Evolutionary conservation across 495 filamentous ascomycete genomes (phyloP), one percentile per base, ranked within the genome.

Genomic region (Beverwykella pulmonaria): DNA sequence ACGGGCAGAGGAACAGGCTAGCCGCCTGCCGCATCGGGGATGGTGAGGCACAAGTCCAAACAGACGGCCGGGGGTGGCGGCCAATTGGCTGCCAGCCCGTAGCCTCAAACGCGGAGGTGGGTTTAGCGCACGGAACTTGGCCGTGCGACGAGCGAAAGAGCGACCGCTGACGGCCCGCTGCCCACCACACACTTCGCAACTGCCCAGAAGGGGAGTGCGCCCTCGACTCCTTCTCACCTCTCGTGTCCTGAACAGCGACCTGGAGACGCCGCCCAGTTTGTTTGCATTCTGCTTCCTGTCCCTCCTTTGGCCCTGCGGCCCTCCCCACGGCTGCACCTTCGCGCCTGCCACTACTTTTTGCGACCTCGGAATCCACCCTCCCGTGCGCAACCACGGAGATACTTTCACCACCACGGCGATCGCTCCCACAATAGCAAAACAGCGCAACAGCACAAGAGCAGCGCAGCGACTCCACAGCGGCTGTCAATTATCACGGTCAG

Each of bases 31-130:
- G 30, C 15, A 30, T 34, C 41, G 29, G 48, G 63, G 8, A 25
- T 53, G 56, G 48, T 66, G 55, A 27, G 39, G 50, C 52, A 19
- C 30, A 25, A 53, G 32, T 47, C 61, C 25, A 56, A 55, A 57
- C 20, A 22, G 32, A 22, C 9, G 4, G 15, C 2, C 1, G 17
- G 32, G 17, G 9, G 23, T 1, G 3, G 23, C 32, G 22, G 22
- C 56, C 47, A 34, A 53, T 52, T 36, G 53, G 39, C 25, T 3
- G 10, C 20, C 30, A n/a, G 23, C 34, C 19, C 22, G 9, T 5
- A 25, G 19, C 49, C 63, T 66, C 63, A 66, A 66, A 66, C 63
- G 63, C 63, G 63, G 56, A 66, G 60, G 25, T 1, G 29, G 26
- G 17, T n/a, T 41, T 41, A n/a, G 62, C 20, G 62, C 62, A 65